Evolutionary conservation across 139 green algal species (phyloP).

Genomic region (Closterium sp.): DNA sequence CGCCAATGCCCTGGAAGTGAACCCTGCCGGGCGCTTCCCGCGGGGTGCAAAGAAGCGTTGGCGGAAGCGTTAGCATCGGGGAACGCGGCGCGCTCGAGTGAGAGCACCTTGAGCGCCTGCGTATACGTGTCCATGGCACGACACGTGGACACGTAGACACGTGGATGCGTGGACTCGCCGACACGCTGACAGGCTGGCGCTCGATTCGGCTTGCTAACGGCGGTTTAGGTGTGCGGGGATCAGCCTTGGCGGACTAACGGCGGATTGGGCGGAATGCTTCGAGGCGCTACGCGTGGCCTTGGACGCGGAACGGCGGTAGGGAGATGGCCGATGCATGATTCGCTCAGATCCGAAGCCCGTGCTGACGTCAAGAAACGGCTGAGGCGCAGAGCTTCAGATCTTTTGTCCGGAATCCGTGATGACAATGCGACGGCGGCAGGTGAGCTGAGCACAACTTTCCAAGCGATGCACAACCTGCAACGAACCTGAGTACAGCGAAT

Average conservation of each 20-base stretch:
- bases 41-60: not conserved
- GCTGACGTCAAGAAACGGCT: not conserved
- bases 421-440: too few species aligned
- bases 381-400: not conserved
- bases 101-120: not conserved
- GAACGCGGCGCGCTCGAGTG: not conserved
- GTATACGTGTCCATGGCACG: not conserved
- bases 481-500: too few species aligned
- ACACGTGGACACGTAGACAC: not conserved
- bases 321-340: not conserved
- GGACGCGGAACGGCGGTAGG: not conserved
- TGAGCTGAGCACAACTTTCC: too few species aligned
- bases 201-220: not conserved
- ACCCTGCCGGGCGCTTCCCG: not conserved
- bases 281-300: not conserved
- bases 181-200: not conserved
- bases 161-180: not conserved
- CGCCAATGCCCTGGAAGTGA: not conserved
- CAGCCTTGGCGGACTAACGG: not conserved
- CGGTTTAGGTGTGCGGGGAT: not conserved
- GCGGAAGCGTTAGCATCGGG: not conserved
- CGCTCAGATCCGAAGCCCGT: not conserved
- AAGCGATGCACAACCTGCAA: too few species aligned
- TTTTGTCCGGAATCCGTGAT: not conserved
- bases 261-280: not conserved